Conservation (phyloP, 1,284 basidiomycete genomes). For the Filobasidium uniguttulatum region DNA sequence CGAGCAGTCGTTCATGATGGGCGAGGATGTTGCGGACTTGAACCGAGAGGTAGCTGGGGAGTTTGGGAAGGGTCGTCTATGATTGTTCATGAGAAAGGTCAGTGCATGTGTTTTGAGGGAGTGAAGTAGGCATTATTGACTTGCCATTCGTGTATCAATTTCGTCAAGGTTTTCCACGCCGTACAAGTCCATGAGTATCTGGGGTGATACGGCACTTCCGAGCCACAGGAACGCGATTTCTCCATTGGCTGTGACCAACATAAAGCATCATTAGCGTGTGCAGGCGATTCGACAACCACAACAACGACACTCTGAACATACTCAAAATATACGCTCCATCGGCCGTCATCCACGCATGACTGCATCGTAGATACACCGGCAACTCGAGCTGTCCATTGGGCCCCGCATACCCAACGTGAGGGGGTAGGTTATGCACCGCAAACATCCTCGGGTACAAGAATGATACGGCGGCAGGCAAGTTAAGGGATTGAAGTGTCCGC, state of each 20-base stretch:
- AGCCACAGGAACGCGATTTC: constrained; percentile 86
- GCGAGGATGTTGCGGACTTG: constrained; percentile 76
- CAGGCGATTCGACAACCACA: constrained; percentile 1
- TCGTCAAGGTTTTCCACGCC: constrained; percentile 64
- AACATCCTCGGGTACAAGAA: constrained; percentile 81
- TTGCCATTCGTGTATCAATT: constrained; percentile 60
- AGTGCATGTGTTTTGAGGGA: background rate
- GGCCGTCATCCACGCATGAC: constrained; percentile 76
- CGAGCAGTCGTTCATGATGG: constrained; percentile 53
- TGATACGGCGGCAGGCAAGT: constrained; percentile 56
- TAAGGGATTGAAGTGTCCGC: constrained; percentile 58
- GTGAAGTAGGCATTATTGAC: constrained; percentile 16
- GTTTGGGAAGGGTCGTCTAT: constrained; percentile 56
- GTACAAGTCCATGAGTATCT: constrained; percentile 72
- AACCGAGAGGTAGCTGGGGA: constrained; percentile 63
- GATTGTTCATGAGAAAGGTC: background rate
- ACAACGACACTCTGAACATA: background rate
- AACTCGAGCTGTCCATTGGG: constrained; percentile 48
- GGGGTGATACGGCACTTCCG: constrained; percentile 65
- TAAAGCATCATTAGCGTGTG: background rate
- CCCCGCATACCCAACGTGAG: constrained; percentile 50
- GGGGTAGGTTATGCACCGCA: constrained; percentile 72
- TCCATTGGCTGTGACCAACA: constrained; percentile 50
- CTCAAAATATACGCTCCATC: constrained; percentile 69
- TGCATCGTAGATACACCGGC: constrained; percentile 70